These are phyloP conservation scores for Chiua virens DNA, from an alignment of 768 basidiomycete genomes.

Conservation along the genomic window DNA sequence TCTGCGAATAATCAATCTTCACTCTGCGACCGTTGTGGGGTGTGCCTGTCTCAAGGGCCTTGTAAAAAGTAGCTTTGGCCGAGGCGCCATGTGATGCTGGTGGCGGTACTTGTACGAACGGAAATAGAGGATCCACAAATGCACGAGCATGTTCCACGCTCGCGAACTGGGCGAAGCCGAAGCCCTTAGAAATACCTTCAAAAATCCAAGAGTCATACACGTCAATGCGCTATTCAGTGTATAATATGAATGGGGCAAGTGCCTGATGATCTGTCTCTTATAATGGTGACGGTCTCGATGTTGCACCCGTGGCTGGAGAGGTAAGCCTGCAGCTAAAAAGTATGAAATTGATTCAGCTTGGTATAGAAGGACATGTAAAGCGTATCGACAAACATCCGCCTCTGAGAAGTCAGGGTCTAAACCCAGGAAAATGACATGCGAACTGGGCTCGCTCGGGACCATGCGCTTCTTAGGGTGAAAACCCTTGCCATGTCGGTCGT, in stretches of 20 bases:
- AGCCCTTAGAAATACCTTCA: slow-evolving; percentile 91
- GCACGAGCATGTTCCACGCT: slow-evolving; percentile 83
- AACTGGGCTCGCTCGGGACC: slow-evolving; percentile 80
- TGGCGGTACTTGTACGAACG: slow-evolving; percentile 90
- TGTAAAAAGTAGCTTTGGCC: slow-evolving; percentile 68
- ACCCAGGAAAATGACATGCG: slow-evolving; percentile 94
- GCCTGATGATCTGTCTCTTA: slow-evolving; percentile 96
- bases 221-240: slow-evolving; percentile 70
- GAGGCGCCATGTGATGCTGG: slow-evolving; percentile 85
- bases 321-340: slow-evolving; percentile 74
- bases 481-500: slow-evolving; percentile 45
- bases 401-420: slow-evolving; percentile 91
- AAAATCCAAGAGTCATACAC: slow-evolving; percentile 63
- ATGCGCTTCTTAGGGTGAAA: slow-evolving; percentile 71
- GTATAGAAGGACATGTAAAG: slow-evolving; percentile 37
- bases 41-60: slow-evolving; percentile 66
- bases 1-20: slow-evolving; percentile 95
- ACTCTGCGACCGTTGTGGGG: slow-evolving; percentile 81
- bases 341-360: slow-evolving; percentile 34
- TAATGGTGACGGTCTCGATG: slow-evolving; percentile 89
- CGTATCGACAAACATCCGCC: slow-evolving; percentile 73
- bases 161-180: slow-evolving; percentile 95
- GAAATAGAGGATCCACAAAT: slow-evolving; percentile 89
- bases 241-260: slow-evolving; percentile 81
- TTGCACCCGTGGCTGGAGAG: slow-evolving; percentile 69